Base-by-base conservation (phyloP, 169 alveolate genomes). In the Plasmodium ovale region DNA sequence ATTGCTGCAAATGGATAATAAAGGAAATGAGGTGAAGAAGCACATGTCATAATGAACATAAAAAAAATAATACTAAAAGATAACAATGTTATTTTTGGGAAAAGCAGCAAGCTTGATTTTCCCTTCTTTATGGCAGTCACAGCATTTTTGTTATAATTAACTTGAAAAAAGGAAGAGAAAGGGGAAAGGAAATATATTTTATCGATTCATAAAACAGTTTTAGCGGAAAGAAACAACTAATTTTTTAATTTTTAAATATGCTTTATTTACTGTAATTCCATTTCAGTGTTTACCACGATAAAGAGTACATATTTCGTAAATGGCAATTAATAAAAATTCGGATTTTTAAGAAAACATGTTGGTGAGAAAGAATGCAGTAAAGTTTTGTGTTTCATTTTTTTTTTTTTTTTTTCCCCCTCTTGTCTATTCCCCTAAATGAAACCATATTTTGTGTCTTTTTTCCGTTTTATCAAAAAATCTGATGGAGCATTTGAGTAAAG, bases 401-500 rank as follows among this genome's bases (percentile, higher is more conserved):
- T 37, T 35, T 47, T 47, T 14, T 65, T 35, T 60, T 65, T 35
- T 65, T 65, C n/a, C n/a, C n/a, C n/a, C n/a, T n/a, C n/a, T 6
- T 37, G 72, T 23, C 73, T 27, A 2, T n/a, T 39, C 37, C 23
- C 9, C 23, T 65, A 7, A 65, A 47, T 65, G 73, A 65, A 35
- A 35, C n/a, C n/a, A 7, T 42, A 42, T 27, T 9, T 2, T 65
- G 23, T 65, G 9, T 21, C 42, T 39, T 35, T 49, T 14, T 65
- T 54, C 54, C 14, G 0, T 27, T 65, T 3, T 6, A 49, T 19
- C 6, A n/a, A 16, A n/a, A n/a, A 23, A 35, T 35, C 67, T 25
- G 25, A 70, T 70, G 84, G 84, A 70, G 54, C 84, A 70, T 44
- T 72, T 72, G n/a, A 12, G 70, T 53, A 72, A 72, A 19, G 5